Conservation (phyloP, 2,329 filamentous ascomycete genomes). For the Colletotrichum cordylinicola region DNA sequence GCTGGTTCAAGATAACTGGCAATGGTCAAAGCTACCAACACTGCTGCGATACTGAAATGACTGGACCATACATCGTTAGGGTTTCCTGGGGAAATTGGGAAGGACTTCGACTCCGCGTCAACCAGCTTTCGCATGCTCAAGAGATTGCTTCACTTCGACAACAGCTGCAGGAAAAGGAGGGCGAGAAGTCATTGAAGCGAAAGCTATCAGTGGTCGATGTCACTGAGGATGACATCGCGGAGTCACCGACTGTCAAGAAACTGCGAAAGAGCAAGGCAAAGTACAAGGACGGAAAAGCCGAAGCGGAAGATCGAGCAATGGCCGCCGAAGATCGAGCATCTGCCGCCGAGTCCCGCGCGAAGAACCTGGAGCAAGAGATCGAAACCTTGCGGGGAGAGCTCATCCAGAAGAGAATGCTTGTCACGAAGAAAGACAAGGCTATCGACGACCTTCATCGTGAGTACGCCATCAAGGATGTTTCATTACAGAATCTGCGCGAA, state of each 20-base stretch:
- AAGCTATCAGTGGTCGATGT: background rate
- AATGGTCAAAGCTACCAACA: too few relatives aligned
- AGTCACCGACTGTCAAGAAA: background rate
- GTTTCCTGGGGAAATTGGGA: background rate
- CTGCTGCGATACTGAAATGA: background rate
- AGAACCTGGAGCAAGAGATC: background rate
- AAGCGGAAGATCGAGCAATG: background rate
- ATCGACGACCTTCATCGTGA: background rate
- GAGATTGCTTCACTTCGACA: background rate
- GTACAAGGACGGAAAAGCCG: background rate
- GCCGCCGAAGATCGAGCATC: background rate
- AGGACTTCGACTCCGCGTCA: background rate
- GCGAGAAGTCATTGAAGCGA: background rate
- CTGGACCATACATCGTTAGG: background rate
- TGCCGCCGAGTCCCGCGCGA: too few relatives aligned
- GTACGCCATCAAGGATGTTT: background rate
- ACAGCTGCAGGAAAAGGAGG: background rate
- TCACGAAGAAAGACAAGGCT: background rate
- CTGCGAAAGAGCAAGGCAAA: background rate
- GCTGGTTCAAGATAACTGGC: too few relatives aligned
- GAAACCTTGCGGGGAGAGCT: background rate
- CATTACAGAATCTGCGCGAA: background rate
- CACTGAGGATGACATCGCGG: background rate
- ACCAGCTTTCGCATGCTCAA: background rate
- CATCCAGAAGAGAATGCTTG: background rate